Conservation (phyloP, 352 stramenopile genomes). For the Hyaloperonospora arabidopsidis region DNA sequence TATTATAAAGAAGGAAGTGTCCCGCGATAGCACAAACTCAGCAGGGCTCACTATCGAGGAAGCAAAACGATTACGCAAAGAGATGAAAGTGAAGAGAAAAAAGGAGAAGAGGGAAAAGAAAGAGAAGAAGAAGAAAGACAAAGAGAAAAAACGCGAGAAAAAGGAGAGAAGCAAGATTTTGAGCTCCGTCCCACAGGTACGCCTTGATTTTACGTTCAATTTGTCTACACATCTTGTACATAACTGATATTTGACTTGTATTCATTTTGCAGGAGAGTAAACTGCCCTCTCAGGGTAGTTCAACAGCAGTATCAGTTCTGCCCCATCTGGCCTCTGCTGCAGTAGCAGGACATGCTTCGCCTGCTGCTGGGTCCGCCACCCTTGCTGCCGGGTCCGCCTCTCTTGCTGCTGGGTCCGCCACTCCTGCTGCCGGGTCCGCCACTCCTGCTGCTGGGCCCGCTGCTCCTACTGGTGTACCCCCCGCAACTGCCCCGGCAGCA, state of each 20-base stretch:
- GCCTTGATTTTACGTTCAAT: neutral
- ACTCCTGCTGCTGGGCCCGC: constrained; percentile 4
- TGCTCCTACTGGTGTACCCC: neutral
- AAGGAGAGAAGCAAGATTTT: constrained; percentile 37
- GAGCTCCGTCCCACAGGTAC: constrained; percentile 21
- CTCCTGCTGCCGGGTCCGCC: no score
- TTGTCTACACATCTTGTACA: neutral
- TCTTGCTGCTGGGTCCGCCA: constrained; percentile 3
- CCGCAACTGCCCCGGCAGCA: constrained; percentile 5
- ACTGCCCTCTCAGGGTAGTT: constrained; percentile 3
- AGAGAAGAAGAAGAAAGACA: constrained; percentile 63
- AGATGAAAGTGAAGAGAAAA: constrained; percentile 53
- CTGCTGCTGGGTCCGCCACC: constrained; percentile 4
- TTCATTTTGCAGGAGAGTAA: constrained; percentile 13
- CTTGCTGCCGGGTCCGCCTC: no score
- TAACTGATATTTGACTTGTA: constrained; percentile 1
- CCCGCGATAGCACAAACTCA: constrained; percentile 6
- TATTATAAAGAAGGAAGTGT: constrained; percentile 7
- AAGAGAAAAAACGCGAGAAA: constrained; percentile 48
- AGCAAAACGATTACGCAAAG: constrained; percentile 29
- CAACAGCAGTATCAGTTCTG: neutral
- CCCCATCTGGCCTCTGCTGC: neutral
- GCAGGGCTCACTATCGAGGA: constrained; percentile 20
- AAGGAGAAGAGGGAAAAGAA: constrained; percentile 70
- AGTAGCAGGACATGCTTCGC: neutral